Conservation (phyloP, 805 yeast species). For the Candida alai region DNA sequence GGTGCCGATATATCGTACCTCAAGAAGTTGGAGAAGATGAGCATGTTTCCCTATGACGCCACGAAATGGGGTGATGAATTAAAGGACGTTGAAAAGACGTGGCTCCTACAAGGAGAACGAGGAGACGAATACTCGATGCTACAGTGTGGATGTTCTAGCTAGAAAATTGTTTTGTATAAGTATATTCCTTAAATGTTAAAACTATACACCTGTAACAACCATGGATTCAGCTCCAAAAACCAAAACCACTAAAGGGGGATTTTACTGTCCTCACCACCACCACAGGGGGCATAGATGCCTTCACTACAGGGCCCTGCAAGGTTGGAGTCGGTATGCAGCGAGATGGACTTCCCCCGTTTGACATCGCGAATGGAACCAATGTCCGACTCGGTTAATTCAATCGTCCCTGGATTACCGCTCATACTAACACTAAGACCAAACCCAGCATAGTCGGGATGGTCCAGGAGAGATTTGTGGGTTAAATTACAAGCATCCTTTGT, state of each 20-base stretch:
- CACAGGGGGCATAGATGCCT: not conserved
- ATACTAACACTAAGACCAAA: not conserved
- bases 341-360: constrained; percentile 1
- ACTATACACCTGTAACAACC: too few relatives aligned
- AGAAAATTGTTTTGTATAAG: too few relatives aligned
- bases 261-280: not conserved
- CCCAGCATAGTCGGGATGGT: constrained; percentile 4
- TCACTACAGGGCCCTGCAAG: too few relatives aligned
- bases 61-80: constrained; percentile 63
- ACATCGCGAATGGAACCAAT: not conserved
- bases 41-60: constrained; percentile 67
- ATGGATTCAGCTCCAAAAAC: too few relatives aligned
- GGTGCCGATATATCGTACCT: constrained; percentile 47
- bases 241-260: constrained; percentile 1
- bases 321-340: constrained; percentile 3
- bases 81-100: constrained; percentile 53
- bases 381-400: constrained; percentile 1
- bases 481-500: constrained; percentile 1
- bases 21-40: constrained; percentile 65
- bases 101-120: constrained; percentile 50
- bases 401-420: constrained; percentile 1
- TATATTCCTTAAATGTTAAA: too few relatives aligned
- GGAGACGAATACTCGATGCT: constrained; percentile 55
- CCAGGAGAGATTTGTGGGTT: constrained; percentile 1
- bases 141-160: constrained; percentile 71